Conservation (phyloP, 1,284 basidiomycete species). For the Peniophora sp. region DNA sequence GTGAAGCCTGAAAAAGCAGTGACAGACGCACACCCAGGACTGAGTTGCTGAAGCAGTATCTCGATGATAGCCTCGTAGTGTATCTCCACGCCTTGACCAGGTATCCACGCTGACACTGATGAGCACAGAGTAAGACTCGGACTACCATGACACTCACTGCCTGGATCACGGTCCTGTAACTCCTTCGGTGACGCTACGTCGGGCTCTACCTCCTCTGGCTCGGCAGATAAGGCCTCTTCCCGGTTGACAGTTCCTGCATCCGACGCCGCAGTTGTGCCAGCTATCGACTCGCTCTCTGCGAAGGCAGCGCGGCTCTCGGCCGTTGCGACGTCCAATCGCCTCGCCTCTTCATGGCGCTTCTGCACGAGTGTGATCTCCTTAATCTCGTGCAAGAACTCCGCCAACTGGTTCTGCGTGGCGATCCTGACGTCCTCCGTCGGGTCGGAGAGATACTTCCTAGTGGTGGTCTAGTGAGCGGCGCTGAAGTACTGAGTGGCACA, state of each 20-base stretch:
- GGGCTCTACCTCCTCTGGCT: conserved; percentile 17
- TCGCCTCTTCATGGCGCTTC: conserved; percentile 45
- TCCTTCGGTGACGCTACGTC: conserved; percentile 18
- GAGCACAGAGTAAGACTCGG: background rate
- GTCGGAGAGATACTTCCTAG: conserved; percentile 91
- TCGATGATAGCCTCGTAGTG: conserved; percentile 92
- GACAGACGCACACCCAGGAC: conserved; percentile 64
- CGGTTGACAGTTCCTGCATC: conserved; percentile 16
- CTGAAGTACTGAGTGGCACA: conserved; percentile 1
- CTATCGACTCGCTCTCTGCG: conserved; percentile 6
- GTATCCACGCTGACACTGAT: conserved; percentile 64
- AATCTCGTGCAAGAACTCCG: conserved; percentile 92
- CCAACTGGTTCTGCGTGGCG: conserved; percentile 85
- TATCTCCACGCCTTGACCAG: conserved; percentile 88
- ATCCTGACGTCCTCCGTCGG: conserved; percentile 91
- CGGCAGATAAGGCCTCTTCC: conserved; percentile 17
- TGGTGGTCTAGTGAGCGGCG: conserved; percentile 7
- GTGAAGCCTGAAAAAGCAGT: background rate
- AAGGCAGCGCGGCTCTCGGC: conserved; percentile 27
- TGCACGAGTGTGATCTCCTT: conserved; percentile 75
- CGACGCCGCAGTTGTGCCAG: background rate
- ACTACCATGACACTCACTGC: conserved; percentile 36
- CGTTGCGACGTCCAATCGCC: conserved; percentile 32
- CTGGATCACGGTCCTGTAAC: conserved; percentile 51
- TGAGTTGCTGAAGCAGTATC: conserved; percentile 87